Evolutionary conservation across 1,139 yeast species (phyloP), one percentile per base, ranked within the genome.

Genomic region (Hyphopichia wangnamkhiaoensis): DNA sequence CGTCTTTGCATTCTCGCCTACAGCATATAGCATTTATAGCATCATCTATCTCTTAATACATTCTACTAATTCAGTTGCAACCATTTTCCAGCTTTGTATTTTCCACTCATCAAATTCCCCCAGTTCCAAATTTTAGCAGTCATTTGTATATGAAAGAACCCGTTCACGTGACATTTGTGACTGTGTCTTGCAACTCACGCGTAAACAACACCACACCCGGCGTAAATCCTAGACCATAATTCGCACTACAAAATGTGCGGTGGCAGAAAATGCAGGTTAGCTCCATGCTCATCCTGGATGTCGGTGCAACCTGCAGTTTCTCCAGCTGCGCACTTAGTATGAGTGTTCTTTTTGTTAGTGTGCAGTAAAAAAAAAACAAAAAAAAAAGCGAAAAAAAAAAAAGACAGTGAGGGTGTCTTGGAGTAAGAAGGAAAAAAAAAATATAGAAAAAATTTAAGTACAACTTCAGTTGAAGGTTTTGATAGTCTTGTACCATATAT

Each of bases 321-420:
- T 7, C n/a, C n/a, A n/a, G n/a, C n/a, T n/a, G n/a, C n/a, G n/a
- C n/a, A n/a, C n/a, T n/a, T n/a, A n/a, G n/a, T n/a, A n/a, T n/a
- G n/a, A n/a, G n/a, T n/a, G n/a, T n/a, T n/a, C n/a, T n/a, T n/a
- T n/a, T 21, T 21, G 24, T 21, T 8, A 26, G 15, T 26, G 29
- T 10, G n/a, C 12, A 8, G 12, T 12, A 15, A 5, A 14, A 15
- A 10, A 16, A 16, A 28, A 28, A 28, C 7, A 21, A 21, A 28
- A 35, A 35, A 34, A 35, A 33, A 25, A 23, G 18, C 29, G 9
- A 33, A 33, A 23, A 34, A 39, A 23, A 37, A 27, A 33, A 34
- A 33, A 31, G 23, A 50, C 41, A 51, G 63, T 61, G 76, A 82
- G 73, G 20, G 31, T 28, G n/a, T 28, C 20, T 28, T 21, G 7